Conservation (phyloP, 495 filamentous ascomycete genomes). For the Apiosordaria backusii region DNA sequence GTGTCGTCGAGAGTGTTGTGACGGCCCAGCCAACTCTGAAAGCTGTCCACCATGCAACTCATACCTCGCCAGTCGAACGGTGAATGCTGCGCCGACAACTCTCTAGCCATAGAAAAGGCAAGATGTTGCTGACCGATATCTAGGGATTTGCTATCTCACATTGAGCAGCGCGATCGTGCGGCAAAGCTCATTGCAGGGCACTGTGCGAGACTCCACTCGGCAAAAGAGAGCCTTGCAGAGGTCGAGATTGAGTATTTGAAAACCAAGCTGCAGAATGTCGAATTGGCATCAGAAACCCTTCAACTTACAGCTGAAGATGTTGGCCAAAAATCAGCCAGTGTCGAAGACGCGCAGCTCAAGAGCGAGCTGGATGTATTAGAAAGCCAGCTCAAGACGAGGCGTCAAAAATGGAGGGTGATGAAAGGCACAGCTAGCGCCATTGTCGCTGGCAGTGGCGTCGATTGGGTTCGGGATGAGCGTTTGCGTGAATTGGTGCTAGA, state of each 20-base stretch:
- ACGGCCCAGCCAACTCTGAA: constrained; percentile 71
- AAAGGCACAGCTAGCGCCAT: constrained; percentile 70
- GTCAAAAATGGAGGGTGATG: constrained; percentile 65
- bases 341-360: constrained; percentile 49
- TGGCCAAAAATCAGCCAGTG: constrained; percentile 45
- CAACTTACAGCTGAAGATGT: constrained; percentile 56
- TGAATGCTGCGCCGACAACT: constrained; percentile 32
- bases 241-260: constrained; percentile 55
- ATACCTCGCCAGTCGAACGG: constrained; percentile 65
- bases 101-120: background rate
- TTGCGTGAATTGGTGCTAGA: constrained; percentile 73
- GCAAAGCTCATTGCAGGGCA: constrained; percentile 58
- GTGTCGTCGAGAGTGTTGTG: constrained; percentile 62
- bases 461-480: constrained; percentile 72
- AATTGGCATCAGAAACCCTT: constrained; percentile 57
- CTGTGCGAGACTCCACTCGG: constrained; percentile 46
- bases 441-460: constrained; percentile 76
- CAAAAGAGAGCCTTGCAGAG: constrained; percentile 47
- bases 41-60: constrained; percentile 66
- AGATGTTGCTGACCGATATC: background rate
- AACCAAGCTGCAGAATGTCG: constrained; percentile 56
- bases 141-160: constrained; percentile 61
- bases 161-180: constrained; percentile 64
- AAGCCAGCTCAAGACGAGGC: constrained; percentile 51
- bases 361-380: constrained; percentile 54